Evolutionary conservation across 2,329 filamentous ascomycete genomes (phyloP), one percentile per base, ranked within the genome.

Genomic region (Elsinoe necatrix): DNA sequence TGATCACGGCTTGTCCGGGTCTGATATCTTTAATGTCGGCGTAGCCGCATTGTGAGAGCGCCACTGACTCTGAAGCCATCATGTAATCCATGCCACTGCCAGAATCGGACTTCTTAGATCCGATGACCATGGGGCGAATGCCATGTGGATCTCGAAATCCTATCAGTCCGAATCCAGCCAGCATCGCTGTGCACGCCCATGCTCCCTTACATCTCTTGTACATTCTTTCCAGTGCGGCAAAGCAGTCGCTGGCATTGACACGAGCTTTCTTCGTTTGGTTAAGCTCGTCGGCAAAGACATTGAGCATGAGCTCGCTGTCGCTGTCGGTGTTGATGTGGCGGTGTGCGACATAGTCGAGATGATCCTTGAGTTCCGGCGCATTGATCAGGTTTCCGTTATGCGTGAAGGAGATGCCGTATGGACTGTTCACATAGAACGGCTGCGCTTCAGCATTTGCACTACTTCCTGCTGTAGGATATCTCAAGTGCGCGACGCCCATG

Each of bases 351-450:
- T 84, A 75, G 65, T 95, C 89, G 50, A 95, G 77, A 67, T 84
- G 88, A 59, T 77, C 72, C 68, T 81, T 82, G 48, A 95, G 76
- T 54, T 87, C 83, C 1, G 78, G 77, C 4, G 85, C 82, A 67
- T 95, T 89, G 75, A 95, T 87, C 47, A 95, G 77, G 72, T 95
- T 95, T 59, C 91, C 90, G 67, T 95, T 95, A 73, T 93, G 85
- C 20, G 85, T 81, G 68, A 93, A 80, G 66, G 80, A 87, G 64
- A 95, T 86, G 48, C 89, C 89, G 67, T 89, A 93, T 1, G 88
- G 89, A 60, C 75, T 77, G 75, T 95, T 95, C 65, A 93, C 89
- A 68, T 93, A 95, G 71, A 96, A 95, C 0, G 91, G 91, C 72
- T 95, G 90, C 9, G 89, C 88, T 72, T 95, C 89, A 6, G 89